Base-by-base conservation (phyloP, 164 flowering plant species). In the Dillenia suffruticosa region DNA sequence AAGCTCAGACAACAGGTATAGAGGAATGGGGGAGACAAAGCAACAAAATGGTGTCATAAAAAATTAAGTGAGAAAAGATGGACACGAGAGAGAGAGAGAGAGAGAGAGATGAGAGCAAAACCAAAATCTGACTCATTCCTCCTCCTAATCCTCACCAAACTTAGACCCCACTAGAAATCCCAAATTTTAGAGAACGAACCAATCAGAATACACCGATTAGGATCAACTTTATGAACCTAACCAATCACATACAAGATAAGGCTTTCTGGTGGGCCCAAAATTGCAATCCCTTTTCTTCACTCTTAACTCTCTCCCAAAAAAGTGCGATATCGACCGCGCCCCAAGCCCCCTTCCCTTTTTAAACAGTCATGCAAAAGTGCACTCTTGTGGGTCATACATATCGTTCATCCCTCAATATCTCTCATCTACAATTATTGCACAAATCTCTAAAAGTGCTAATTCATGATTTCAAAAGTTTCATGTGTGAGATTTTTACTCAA, bases 181-280 rank as follows among this genome's bases (percentile, higher is more conserved):
- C 56, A 13, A 49, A 9, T 51, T 62, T 50, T 57, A 47, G 70
- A 68, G 3, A 56, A 13, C 1, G 52, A 63, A 54, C 92, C 88
- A 89, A 84, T 89, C 10, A 66, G 56, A 73, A 63, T 1, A 9
- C 70, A 19, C 6, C 17, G 45, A 43, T 58, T 51, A 59, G 72
- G 92, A 85, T 86, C 57, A 68, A 61, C 70, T 70, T 73, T 61
- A 11, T 44, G 13, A 47, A 11, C 46, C 24, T 68, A 63, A 16
- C 96, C 92, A 89, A 89, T 85, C 1, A 51, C 7, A 72, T 10
- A 58, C 45, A 52, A 77, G 90, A 87, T 89, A 85, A 89, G 90
- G 85, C 82, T 49, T 43, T 12, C 1, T 8, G 10, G 67, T 74
- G 83, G 82, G 71, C 83, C 90, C 69, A 70, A 80, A 80, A 79